Evolutionary conservation across 2,329 filamentous ascomycete species (phyloP).

Genomic region (Scorias spongiosa): DNA sequence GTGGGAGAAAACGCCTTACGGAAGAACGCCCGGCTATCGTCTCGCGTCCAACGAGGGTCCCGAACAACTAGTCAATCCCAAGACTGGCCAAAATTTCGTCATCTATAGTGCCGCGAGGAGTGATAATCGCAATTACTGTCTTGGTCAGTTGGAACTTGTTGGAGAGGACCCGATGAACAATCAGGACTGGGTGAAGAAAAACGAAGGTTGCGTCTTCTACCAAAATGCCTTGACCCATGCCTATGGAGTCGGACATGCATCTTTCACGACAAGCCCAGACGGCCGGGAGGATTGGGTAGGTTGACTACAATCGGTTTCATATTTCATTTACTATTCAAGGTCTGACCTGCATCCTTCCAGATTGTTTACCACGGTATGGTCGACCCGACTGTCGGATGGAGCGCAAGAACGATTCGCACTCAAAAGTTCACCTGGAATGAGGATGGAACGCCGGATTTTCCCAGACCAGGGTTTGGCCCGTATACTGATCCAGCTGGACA

Average conservation of each 20-base stretch:
- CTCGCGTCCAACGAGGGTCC: slow-evolving; percentile 36
- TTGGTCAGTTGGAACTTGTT: slow-evolving; percentile 35
- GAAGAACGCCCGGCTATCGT: slow-evolving; percentile 30
- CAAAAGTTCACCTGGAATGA: slow-evolving; percentile 35
- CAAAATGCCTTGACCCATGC: slow-evolving; percentile 30
- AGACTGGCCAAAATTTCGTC: slow-evolving; percentile 33
- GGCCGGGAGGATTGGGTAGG: slow-evolving; percentile 28
- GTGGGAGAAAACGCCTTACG: slow-evolving; percentile 38
- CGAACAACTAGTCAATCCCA: slow-evolving; percentile 33
- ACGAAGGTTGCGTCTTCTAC: slow-evolving; percentile 33
- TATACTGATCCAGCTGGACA: slow-evolving; percentile 26
- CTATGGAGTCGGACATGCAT: slow-evolving; percentile 37
- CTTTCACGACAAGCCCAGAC: slow-evolving; percentile 34
- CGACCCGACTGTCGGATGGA: slow-evolving; percentile 33
- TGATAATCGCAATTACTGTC: slow-evolving; percentile 40
- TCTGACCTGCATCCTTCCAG: neutral
- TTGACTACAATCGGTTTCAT: neutral
- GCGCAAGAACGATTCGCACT: slow-evolving; percentile 31
- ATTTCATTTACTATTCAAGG: neutral
- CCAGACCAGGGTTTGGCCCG: slow-evolving; percentile 34
- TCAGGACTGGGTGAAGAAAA: slow-evolving; percentile 33
- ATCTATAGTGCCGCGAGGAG: slow-evolving; percentile 35
- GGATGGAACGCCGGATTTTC: slow-evolving; percentile 33
- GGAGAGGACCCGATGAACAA: slow-evolving; percentile 35
- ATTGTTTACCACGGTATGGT: slow-evolving; percentile 40